A percentile compares a stretch with the other conserved stretches of the same genome.
Evolutionary conservation across 345 rosid genomes (phyloP).

Genomic region (Eutrema heterophyllum): DNA sequence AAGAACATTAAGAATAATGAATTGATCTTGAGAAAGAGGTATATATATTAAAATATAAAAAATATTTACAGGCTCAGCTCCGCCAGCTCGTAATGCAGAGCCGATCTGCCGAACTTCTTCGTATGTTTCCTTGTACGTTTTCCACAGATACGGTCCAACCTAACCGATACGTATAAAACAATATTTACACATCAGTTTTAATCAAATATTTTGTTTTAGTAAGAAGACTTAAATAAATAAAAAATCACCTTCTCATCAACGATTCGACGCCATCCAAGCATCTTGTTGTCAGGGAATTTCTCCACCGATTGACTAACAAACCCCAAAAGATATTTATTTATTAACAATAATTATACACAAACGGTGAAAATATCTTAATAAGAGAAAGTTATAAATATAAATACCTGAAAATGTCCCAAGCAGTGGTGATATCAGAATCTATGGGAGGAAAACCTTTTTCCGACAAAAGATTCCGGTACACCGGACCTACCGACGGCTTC

Average conservation of each 20-base stretch:
- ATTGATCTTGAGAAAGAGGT: neutral
- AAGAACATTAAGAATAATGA: neutral
- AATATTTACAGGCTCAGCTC: constrained; percentile 77
- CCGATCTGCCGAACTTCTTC: constrained; percentile 77
- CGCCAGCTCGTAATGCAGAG: constrained; percentile 73
- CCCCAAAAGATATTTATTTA: neutral
- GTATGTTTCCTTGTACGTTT: constrained; percentile 71
- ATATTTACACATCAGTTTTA: neutral
- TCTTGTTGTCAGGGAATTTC: constrained; percentile 56
- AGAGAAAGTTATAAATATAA: neutral
- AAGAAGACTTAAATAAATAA: neutral
- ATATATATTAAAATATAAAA: neutral
- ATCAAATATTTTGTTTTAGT: neutral
- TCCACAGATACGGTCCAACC: constrained; percentile 92
- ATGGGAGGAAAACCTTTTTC: constrained; percentile 58
- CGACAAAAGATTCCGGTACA: constrained; percentile 68
- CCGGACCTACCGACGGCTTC: constrained; percentile 78
- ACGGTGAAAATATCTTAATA: neutral
- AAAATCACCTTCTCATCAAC: constrained; percentile 61
- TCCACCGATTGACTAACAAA: constrained; percentile 53
- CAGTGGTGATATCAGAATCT: constrained; percentile 43
- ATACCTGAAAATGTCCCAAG: constrained; percentile 92
- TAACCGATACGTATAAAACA: constrained; percentile 17
- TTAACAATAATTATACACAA: neutral
- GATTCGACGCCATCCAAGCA: constrained; percentile 89